Conservation (phyloP, 768 basidiomycete genomes). For the Paxillus ammoniavirescens region DNA sequence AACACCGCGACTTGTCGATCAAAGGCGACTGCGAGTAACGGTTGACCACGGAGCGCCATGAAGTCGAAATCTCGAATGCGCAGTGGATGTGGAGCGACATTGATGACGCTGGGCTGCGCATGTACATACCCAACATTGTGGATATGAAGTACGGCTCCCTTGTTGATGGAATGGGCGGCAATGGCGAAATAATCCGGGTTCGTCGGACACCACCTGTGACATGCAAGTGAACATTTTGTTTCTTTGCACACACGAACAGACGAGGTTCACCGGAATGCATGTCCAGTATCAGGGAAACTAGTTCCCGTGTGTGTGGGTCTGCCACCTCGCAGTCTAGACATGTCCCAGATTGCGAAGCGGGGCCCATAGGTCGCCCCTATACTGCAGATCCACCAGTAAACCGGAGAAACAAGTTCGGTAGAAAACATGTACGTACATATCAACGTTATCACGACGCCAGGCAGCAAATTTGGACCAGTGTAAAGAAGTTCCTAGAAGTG, state of each 20-base stretch:
- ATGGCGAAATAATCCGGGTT: constrained; percentile 78
- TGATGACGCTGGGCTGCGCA: constrained; percentile 59
- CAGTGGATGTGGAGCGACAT: constrained; percentile 59
- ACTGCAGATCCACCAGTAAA: constrained; percentile 34
- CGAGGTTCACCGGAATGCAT: constrained; percentile 57
- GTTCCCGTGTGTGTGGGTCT: constrained; percentile 62
- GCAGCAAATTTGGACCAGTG: constrained; percentile 59
- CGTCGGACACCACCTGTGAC: constrained; percentile 70
- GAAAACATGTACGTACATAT: constrained; percentile 57
- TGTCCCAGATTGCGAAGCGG: constrained; percentile 77
- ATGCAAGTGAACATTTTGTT: constrained; percentile 1
- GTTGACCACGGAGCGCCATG: constrained; percentile 56
- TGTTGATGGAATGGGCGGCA: constrained; percentile 54
- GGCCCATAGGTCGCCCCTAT: constrained; percentile 74
- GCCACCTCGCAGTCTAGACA: constrained; percentile 68
- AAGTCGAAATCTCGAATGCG: constrained; percentile 77
- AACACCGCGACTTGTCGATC: constrained; percentile 60
- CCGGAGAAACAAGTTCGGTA: not conserved
- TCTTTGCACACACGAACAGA: constrained; percentile 2
- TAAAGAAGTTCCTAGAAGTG: constrained; percentile 43
- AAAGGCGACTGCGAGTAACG: constrained; percentile 66
- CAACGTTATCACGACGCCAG: constrained; percentile 67
- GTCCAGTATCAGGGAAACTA: constrained; percentile 65
- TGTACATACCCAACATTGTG: constrained; percentile 66
- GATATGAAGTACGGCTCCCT: constrained; percentile 68